These are phyloP conservation scores for Phytophthora rubi DNA, from an alignment of 352 stramenopile genomes.

Conservation along the genomic window DNA sequence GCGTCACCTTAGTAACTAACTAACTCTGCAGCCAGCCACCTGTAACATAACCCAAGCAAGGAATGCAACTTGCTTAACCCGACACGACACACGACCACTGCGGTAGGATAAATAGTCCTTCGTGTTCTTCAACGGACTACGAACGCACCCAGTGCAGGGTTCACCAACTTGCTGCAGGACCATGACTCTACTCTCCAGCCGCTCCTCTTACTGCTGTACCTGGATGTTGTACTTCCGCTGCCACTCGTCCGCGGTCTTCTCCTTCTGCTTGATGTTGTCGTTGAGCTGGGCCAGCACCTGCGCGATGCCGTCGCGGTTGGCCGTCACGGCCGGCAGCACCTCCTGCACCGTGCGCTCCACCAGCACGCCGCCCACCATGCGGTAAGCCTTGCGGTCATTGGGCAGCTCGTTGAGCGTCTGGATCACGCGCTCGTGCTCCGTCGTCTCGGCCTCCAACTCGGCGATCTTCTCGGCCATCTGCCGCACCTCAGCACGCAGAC, in stretches of 20 bases:
- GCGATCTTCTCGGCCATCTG: slow-evolving; percentile 87
- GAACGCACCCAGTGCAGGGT: slow-evolving; percentile 22
- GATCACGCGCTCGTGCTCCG: slow-evolving; percentile 87
- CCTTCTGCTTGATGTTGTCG: slow-evolving; percentile 86
- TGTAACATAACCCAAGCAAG: slow-evolving; percentile 22
- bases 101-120: slow-evolving; percentile 45
- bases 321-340: slow-evolving; percentile 92
- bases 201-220: slow-evolving; percentile 64
- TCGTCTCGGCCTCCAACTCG: slow-evolving; percentile 84
- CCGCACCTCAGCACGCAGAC: slow-evolving; percentile 81
- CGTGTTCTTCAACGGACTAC: slow-evolving; percentile 38
- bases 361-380: slow-evolving; percentile 96
- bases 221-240: slow-evolving; percentile 90
- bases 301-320: slow-evolving; percentile 82
- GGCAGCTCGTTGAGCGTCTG: slow-evolving; percentile 80
- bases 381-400: slow-evolving; percentile 90
- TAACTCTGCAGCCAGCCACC: neutral
- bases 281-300: slow-evolving; percentile 80
- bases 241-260: slow-evolving; percentile 82
- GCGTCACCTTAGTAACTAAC: neutral
- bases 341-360: slow-evolving; percentile 97
- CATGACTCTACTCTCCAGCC: neutral
- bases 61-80: neutral
- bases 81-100: slow-evolving; percentile 5
- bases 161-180: too few species aligned